Evolutionary conservation across 495 filamentous ascomycete species (phyloP).

Genomic region (Aspergillus nidulans): DNA sequence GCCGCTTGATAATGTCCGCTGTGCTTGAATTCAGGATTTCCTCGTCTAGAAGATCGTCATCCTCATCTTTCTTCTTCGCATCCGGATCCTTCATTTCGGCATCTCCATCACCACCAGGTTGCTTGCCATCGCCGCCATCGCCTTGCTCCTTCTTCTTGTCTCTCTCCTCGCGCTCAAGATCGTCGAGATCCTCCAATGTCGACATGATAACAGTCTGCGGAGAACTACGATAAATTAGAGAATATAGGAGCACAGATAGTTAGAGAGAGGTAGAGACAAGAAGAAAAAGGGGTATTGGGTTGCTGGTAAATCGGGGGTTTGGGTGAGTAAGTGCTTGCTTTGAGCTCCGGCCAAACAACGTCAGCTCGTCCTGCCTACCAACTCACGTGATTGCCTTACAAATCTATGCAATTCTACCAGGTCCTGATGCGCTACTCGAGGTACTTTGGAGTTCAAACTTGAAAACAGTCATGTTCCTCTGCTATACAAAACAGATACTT

Average conservation of each 20-base stretch:
- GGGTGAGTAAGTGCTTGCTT: constrained; percentile 29
- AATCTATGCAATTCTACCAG: constrained; percentile 12
- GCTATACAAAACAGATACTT: background rate
- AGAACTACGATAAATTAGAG: background rate
- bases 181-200: constrained; percentile 80
- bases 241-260: background rate
- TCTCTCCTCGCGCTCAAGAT: constrained; percentile 71
- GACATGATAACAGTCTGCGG: constrained; percentile 56
- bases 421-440: background rate
- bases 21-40: constrained; percentile 89
- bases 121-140: constrained; percentile 49
- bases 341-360: constrained; percentile 42
- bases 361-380: constrained; percentile 28
- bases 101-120: constrained; percentile 59
- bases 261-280: constrained; percentile 4
- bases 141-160: constrained; percentile 65
- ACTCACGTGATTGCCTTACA: constrained; percentile 34
- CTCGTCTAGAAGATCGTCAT: constrained; percentile 78
- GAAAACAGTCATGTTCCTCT: background rate
- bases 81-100: constrained; percentile 89
- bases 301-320: constrained; percentile 23
- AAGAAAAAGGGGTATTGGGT: constrained; percentile 14
- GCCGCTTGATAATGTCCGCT: constrained; percentile 82
- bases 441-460: background rate
- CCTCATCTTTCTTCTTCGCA: constrained; percentile 61